Base-by-base conservation (phyloP, 768 basidiomycete genomes). In the Boletus subcaerulescens region DNA sequence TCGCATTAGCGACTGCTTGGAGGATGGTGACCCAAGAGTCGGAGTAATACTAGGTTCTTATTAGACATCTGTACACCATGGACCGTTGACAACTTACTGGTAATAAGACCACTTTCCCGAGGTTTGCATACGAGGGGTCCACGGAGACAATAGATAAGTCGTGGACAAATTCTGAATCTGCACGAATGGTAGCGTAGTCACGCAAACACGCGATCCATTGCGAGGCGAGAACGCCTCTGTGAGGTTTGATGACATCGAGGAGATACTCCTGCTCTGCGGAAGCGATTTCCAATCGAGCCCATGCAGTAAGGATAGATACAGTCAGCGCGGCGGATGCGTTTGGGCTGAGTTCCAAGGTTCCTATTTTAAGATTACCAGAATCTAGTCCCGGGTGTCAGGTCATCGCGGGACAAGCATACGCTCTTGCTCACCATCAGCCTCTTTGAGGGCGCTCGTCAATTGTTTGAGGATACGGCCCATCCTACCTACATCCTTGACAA, bases 401-500 rank as follows among this genome's bases (percentile, higher is more conserved):
- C 32, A 15, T 38, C 47, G 1, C 10, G 5, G 5, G 24, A 43
- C 8, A 18, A 8, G 29, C 2, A 13, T 31, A 38, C 8, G 3
- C 31, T 43, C 40, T 46, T 46, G 57, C 73, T 5, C 40, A 93
- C 95, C 89, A 76, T 92, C 89, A 20, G 90, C 92, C 63, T 95
- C 93, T 56, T 93, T 91, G 32, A 99, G 76, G 0, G 94, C 91
- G 8, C 80, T 85, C 2, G 88, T 96, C 12, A 99, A 73, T 11
- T 97, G 75, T 70, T 91, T 96, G 43, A 98, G 73, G 50, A 98
- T 95, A 20, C 96, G 84, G 0, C 96, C 96, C 96, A 99, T 98
- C 54, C 91, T 79, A 42, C 74, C 74, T 4, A 95, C 81, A 69
- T 98, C 93, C 67, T 91, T 94, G 24, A 97, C 89, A 15, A 98